These are phyloP conservation scores for Eudorina sp. DNA, from an alignment of 139 green algal species.

Conservation along the genomic window DNA sequence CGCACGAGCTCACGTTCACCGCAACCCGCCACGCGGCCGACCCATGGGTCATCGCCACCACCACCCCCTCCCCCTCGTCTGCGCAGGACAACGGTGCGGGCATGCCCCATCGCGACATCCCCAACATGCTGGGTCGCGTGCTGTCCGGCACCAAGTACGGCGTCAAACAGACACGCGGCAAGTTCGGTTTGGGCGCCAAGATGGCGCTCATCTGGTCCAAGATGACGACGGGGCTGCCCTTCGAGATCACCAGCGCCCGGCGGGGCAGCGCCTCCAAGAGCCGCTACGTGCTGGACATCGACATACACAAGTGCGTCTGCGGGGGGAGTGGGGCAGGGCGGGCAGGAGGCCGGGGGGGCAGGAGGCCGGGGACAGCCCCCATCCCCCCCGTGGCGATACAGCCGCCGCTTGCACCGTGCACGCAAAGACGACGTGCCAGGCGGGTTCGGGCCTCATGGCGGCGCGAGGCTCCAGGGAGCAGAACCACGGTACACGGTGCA, in stretches of 20 bases:
- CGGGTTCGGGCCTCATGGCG: no score
- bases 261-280: conserved; percentile 66
- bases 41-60: no score
- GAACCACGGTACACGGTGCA: no score
- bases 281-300: conserved; percentile 95
- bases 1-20: no score
- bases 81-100: conserved; percentile 94
- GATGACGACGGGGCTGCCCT: conserved; percentile 96
- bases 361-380: no score
- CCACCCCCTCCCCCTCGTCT: background rate
- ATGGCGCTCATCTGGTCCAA: conserved; percentile 98
- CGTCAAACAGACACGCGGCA: conserved; percentile 79
- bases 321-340: background rate
- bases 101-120: conserved; percentile 96
- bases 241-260: conserved; percentile 84
- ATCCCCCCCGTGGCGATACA: no score
- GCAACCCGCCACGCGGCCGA: no score
- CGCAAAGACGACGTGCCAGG: no score
- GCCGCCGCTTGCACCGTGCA: no score
- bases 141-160: conserved; percentile 97
- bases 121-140: conserved; percentile 94
- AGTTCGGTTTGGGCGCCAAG: conserved; percentile 98
- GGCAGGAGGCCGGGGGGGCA: background rate
- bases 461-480: no score
- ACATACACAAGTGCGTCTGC: conserved; percentile 86